Conservation (phyloP, 2,329 filamentous ascomycete species). For the Zalaria obscura region DNA sequence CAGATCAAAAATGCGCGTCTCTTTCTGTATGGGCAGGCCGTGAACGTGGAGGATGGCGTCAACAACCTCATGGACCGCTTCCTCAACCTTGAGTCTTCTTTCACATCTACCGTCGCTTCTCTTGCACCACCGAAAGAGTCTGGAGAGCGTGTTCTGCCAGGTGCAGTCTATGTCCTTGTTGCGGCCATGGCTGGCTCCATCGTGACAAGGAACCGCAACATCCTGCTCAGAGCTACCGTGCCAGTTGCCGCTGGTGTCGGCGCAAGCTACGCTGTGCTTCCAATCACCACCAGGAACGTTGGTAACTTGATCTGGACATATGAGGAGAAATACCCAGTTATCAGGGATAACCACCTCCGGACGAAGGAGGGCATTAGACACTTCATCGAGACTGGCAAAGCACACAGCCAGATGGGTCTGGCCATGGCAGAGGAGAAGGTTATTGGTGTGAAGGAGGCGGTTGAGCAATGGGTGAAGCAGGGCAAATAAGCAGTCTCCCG, state of each 20-base stretch:
- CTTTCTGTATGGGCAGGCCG: slow-evolving; percentile 63
- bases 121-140: slow-evolving; percentile 75
- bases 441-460: slow-evolving; percentile 54
- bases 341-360: slow-evolving; percentile 68
- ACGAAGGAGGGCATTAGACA: slow-evolving; percentile 54
- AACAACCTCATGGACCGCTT: slow-evolving; percentile 69
- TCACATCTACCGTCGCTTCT: slow-evolving; percentile 78
- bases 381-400: slow-evolving; percentile 58
- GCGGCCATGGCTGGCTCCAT: slow-evolving; percentile 92
- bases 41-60: slow-evolving; percentile 63
- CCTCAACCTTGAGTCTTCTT: slow-evolving; percentile 74
- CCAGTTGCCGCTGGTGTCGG: slow-evolving; percentile 70
- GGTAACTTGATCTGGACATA: slow-evolving; percentile 80
- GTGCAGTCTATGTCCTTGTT: slow-evolving; percentile 81
- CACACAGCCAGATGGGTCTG: slow-evolving; percentile 57
- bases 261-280: slow-evolving; percentile 72
- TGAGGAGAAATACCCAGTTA: slow-evolving; percentile 72
- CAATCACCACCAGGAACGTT: slow-evolving; percentile 81
- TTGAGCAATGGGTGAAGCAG: slow-evolving; percentile 87
- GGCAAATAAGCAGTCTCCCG: slow-evolving; percentile 45
- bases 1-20: slow-evolving; percentile 72
- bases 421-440: slow-evolving; percentile 72
- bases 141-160: slow-evolving; percentile 80
- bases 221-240: slow-evolving; percentile 62
- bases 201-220: slow-evolving; percentile 71